Percentiles rank a stretch among this genome's conserved stretches.
phyloP scores from a whole-genome alignment of 2,329 filamentous ascomycete species.

The Ilyonectria sp. region DNA sequence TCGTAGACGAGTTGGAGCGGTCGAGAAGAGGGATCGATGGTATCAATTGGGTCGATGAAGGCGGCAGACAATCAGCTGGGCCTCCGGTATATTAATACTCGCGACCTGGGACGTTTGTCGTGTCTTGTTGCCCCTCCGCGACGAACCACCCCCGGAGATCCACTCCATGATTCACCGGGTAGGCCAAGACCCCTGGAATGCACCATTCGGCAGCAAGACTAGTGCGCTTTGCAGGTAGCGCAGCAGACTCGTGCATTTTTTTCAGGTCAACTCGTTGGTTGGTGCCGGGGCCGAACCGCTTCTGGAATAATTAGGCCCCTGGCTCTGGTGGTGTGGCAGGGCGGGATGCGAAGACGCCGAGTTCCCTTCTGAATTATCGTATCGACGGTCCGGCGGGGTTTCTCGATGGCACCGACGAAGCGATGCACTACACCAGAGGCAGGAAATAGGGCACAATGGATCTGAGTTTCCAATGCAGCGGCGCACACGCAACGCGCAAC shows the following conservation, averaged over 20 bases:
- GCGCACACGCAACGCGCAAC: background rate
- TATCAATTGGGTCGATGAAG: background rate
- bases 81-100: slow-evolving; percentile 9
- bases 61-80: background rate
- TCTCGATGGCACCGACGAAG: background rate
- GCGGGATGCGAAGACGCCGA: background rate
- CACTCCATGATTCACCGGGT: background rate
- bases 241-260: background rate
- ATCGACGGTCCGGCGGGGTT: no score
- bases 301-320: background rate
- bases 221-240: background rate
- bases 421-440: background rate
- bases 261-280: background rate
- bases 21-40: background rate
- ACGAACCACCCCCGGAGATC: background rate
- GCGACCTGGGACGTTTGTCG: slow-evolving; percentile 6
- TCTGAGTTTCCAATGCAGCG: background rate
- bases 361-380: background rate
- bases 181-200: background rate
- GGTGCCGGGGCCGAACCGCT: background rate
- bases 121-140: background rate
- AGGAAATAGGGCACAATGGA: background rate
- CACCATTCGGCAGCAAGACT: background rate
- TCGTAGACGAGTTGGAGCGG: background rate
- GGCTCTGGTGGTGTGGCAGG: background rate